phyloP scores from a whole-genome alignment of 768 basidiomycete genomes.

The Phlebiopsis gigantea region DNA sequence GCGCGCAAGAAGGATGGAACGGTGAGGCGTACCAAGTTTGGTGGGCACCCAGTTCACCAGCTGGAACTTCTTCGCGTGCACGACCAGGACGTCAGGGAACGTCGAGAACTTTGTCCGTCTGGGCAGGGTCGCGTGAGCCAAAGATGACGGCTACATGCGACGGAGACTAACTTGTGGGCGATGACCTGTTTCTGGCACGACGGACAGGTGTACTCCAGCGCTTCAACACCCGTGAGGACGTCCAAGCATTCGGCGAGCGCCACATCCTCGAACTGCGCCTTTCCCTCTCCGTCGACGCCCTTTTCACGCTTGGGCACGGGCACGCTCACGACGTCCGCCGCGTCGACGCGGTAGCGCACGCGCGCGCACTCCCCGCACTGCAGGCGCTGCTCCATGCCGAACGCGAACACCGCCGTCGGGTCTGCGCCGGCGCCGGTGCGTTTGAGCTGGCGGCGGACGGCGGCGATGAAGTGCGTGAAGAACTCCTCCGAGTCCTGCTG shows the following conservation, averaged over 20 bases:
- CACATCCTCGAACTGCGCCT: constrained; percentile 59
- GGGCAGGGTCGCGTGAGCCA: background rate
- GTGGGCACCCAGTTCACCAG: constrained; percentile 95
- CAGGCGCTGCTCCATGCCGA: constrained; percentile 81
- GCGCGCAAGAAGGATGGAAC: background rate
- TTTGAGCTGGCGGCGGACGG: constrained; percentile 61
- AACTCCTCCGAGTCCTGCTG: constrained; percentile 99
- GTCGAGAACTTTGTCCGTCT: constrained; percentile 77
- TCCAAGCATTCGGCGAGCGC: constrained; percentile 57
- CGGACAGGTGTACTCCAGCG: constrained; percentile 78
- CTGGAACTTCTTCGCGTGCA: constrained; percentile 94
- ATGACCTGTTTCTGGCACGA: constrained; percentile 60
- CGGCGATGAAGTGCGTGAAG: constrained; percentile 72
- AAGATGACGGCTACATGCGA: background rate
- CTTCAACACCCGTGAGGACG: constrained; percentile 51
- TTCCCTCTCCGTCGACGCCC: constrained; percentile 53
- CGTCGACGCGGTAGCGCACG: constrained; percentile 80
- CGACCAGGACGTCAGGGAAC: constrained; percentile 82
- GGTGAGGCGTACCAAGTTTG: constrained; percentile 65
- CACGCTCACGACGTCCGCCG: constrained; percentile 72
- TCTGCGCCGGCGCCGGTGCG: constrained; percentile 46
- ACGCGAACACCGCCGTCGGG: constrained; percentile 72
- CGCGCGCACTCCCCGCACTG: constrained; percentile 74
- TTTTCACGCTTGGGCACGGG: constrained; percentile 66
- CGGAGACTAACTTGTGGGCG: constrained; percentile 62